A percentile compares a stretch with the other conserved stretches of the same genome.
phyloP scores from a whole-genome alignment of 768 basidiomycete genomes.

The Boletus subcaerulescens region DNA sequence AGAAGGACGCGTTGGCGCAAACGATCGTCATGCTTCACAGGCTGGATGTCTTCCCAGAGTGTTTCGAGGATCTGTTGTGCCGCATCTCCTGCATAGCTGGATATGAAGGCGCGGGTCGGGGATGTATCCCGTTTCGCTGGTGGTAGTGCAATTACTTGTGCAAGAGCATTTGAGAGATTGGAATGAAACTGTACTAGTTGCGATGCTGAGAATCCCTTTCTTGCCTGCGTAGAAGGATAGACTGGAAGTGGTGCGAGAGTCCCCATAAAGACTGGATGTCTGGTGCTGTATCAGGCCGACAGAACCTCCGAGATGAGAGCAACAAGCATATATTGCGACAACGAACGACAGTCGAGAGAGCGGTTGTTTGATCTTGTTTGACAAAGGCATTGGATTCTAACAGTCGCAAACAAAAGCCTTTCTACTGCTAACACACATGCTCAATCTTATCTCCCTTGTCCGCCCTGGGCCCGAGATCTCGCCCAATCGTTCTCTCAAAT shows the following conservation, averaged over 20 bases:
- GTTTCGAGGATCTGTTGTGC: constrained; percentile 51
- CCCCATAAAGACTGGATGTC: constrained; percentile 17
- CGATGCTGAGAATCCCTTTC: constrained; percentile 49
- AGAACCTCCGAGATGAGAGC: not conserved
- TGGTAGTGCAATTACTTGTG: constrained; percentile 46
- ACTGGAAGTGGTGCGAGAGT: constrained; percentile 41
- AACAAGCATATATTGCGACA: not conserved
- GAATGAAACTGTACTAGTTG: constrained; percentile 48
- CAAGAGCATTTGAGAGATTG: constrained; percentile 47
- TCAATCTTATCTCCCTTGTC: constrained; percentile 49
- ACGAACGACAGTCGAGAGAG: not conserved
- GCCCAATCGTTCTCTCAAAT: constrained; percentile 82
- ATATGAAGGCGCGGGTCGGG: constrained; percentile 47
- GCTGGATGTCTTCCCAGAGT: constrained; percentile 46
- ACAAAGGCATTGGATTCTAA: constrained; percentile 6
- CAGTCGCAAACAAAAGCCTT: constrained; percentile 2
- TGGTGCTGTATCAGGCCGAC: not conserved
- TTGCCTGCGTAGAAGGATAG: constrained; percentile 52
- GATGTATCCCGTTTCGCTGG: constrained; percentile 44
- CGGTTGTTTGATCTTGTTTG: constrained; percentile 7
- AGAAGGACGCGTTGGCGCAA: constrained; percentile 50
- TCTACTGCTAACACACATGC: constrained; percentile 64
- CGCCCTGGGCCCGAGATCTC: constrained; percentile 75
- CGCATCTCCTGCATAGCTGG: constrained; percentile 55
- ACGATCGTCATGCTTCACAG: constrained; percentile 37